Base-by-base conservation (phyloP, 495 filamentous ascomycete genomes). In the Penicillium cinerascens region DNA sequence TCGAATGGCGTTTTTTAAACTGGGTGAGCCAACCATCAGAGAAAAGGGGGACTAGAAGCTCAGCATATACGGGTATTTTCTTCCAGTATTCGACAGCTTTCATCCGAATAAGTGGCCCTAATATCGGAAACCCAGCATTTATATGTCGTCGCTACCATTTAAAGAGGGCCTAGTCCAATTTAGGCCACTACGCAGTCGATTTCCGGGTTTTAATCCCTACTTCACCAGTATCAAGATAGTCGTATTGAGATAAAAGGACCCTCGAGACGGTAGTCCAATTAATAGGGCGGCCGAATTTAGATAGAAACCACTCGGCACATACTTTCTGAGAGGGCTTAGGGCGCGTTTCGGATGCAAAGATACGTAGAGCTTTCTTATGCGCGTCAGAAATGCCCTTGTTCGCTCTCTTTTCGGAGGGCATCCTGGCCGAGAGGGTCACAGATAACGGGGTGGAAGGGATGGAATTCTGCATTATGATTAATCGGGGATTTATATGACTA, bases 221-320 rank as follows among this genome's bases (percentile, higher is more conserved):
- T 44, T 39, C 40, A 26, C 52, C 33, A 26, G 13, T 49, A 55
- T 55, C 52, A 45, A 55, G 52, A 35, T 55, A 18, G 5, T 37
- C 6, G 16, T 55, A 49, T 37, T 45, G 13, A n/a, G 52, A 55
- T 44, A 45, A 55, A 55, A 55, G 39, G 41, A 47, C 41, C n/a
- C 11, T 48, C 18, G 46, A 49, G 11, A 49, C 40, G 1, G 52
- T 43, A 4, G 46, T 18, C 4, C 52, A 41, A 33, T 45, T 35
- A 27, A 55, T 49, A 9, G 15, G 17, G 11, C 38, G 46, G 13
- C 42, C 18, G 41, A 55, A 55, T 45, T 49, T 33, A 15, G 44
- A 38, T 4, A 13, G 23, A 55, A 55, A 55, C 46, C 52, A 55
- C 16, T 43, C 46, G 20, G 22, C 52, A 29, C 46, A 55, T 4